These are phyloP conservation scores for Hypoxylon rickii DNA, from an alignment of 495 filamentous ascomycete genomes.

Conservation along the genomic window DNA sequence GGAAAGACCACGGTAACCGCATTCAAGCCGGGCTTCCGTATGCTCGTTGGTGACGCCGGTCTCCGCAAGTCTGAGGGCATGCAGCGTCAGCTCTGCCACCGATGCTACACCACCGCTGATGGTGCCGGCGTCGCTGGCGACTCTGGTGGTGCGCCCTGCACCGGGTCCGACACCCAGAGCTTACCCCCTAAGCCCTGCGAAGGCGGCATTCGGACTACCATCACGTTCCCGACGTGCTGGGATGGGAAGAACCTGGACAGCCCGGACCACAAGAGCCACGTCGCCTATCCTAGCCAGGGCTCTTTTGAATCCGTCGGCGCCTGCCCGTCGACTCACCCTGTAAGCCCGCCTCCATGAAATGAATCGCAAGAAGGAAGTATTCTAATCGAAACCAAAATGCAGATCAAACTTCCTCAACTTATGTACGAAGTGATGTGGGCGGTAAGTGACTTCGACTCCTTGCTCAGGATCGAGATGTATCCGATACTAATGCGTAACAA, in stretches of 20 bases:
- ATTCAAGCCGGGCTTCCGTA: constrained; percentile 71
- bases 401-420: constrained; percentile 42
- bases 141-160: constrained; percentile 40
- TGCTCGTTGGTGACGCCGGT: constrained; percentile 66
- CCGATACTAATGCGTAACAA: background rate
- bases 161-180: constrained; percentile 34
- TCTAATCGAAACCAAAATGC: no score
- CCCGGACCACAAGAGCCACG: constrained; percentile 62
- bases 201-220: constrained; percentile 44
- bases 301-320: constrained; percentile 45
- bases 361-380: no score
- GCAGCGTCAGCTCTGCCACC: constrained; percentile 56
- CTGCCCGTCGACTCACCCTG: constrained; percentile 66
- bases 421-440: constrained; percentile 45
- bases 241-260: constrained; percentile 69
- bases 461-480: background rate
- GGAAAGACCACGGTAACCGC: constrained; percentile 48
- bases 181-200: constrained; percentile 28
- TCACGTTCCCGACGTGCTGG: constrained; percentile 58
- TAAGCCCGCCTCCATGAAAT: no score
- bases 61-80: constrained; percentile 43
- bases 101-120: constrained; percentile 46
- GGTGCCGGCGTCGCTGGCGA: constrained; percentile 22
- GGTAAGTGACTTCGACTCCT: constrained; percentile 31
- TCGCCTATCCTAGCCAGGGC: constrained; percentile 47